These are phyloP conservation scores for Leccinum variicolor DNA, from an alignment of 768 basidiomycete species.

Conservation along the genomic window DNA sequence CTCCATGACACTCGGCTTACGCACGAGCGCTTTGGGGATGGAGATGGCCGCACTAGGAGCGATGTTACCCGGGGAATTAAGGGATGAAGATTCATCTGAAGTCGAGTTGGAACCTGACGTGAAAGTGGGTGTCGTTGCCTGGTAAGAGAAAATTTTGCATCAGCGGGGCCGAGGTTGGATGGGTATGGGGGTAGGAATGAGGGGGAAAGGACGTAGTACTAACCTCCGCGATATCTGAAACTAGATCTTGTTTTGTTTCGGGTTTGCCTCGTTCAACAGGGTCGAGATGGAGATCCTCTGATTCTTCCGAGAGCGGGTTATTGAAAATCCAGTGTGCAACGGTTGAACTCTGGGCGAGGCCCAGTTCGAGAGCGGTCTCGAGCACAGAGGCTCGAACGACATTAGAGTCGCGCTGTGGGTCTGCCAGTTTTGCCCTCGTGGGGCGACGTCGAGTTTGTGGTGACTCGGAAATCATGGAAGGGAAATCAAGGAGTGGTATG, in stretches of 20 bases:
- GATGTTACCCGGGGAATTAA: conserved; percentile 23
- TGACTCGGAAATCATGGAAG: conserved; percentile 20
- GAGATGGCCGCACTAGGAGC: conserved; percentile 14
- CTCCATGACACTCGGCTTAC: conserved; percentile 29
- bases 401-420: conserved; percentile 46
- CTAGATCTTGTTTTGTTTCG: conserved; percentile 8
- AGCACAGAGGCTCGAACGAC: conserved; percentile 69
- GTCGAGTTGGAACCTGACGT: conserved; percentile 40
- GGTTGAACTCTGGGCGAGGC: conserved; percentile 53
- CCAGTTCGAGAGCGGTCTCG: conserved; percentile 68
- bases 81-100: conserved; percentile 41
- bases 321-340: conserved; percentile 75
- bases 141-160: conserved; percentile 8
- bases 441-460: conserved; percentile 28
- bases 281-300: conserved; percentile 38
- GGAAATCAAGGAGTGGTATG: conserved; percentile 3
- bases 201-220: conserved; percentile 8
- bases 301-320: conserved; percentile 54
- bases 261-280: background rate
- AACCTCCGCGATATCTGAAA: conserved; percentile 28
- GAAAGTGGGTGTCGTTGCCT: conserved; percentile 32
- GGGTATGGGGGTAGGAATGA: background rate
- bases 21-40: conserved; percentile 20
- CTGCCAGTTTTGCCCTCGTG: conserved; percentile 16
- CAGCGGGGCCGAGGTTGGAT: background rate